phyloP scores from a whole-genome alignment of 352 stramenopile genomes.

The Globisporangium emineosum region DNA sequence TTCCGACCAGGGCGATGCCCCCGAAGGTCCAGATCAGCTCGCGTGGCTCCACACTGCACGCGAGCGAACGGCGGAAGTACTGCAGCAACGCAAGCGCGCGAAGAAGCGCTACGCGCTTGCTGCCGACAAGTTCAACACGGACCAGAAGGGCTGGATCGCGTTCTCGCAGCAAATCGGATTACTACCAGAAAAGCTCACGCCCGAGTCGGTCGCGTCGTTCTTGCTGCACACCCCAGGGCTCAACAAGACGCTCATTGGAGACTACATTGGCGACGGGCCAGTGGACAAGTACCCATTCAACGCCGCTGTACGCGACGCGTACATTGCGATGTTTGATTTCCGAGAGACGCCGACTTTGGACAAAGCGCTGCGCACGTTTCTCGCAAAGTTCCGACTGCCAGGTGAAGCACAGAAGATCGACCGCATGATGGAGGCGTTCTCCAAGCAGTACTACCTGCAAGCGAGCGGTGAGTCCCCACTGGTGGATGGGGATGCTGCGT shows the following conservation, averaged over 20 bases:
- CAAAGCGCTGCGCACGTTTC: constrained; percentile 90
- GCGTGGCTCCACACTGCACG: constrained; percentile 82
- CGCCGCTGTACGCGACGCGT: constrained; percentile 74
- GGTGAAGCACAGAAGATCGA: constrained; percentile 99
- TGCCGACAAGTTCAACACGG: constrained; percentile 94
- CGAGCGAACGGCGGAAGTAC: constrained; percentile 81
- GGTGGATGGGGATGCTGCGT: constrained; percentile 90
- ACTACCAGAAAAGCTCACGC: constrained; percentile 79
- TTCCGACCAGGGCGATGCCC: constrained; percentile 43
- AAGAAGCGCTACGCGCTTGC: constrained; percentile 90
- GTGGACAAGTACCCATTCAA: constrained; percentile 97
- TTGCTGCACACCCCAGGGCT: constrained; percentile 91
- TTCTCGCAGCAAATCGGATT: constrained; percentile 87
- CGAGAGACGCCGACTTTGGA: constrained; percentile 81
- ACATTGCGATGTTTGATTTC: constrained; percentile 95
- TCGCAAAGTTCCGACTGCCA: constrained; percentile 94
- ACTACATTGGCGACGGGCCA: constrained; percentile 95
- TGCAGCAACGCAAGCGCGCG: constrained; percentile 89
- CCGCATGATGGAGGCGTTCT: constrained; percentile 96
- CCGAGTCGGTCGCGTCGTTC: constrained; percentile 89
- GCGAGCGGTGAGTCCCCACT: constrained; percentile 53
- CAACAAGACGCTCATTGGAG: constrained; percentile 94
- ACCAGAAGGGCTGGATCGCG: constrained; percentile 90
- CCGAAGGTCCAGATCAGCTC: constrained; percentile 38
- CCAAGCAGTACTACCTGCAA: constrained; percentile 88